Base-by-base conservation (phyloP, 257 asterid species). In the Solanum pimpinellifolium region DNA sequence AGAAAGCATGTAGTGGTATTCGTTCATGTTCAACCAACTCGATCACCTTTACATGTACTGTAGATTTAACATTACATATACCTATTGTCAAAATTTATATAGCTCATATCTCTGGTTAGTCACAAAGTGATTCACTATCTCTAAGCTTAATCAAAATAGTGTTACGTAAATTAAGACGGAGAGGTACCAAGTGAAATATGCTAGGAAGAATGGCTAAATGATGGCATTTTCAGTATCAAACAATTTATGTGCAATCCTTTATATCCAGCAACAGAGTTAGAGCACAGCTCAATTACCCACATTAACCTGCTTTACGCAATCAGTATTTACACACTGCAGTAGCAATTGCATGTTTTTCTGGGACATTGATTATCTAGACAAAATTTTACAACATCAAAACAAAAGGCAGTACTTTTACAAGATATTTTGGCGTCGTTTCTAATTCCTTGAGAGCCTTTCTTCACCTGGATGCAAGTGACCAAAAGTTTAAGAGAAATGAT, bases 381-480 rank as follows among this genome's bases (percentile, higher is more conserved):
- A 47, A 47, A 59, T 27, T 80, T 46, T 80, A 37, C 85, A 81
- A 81, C 16, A 78, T 46, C 41, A 29, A 21, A 49, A 81, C 85
- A 81, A 88, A 84, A 84, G 69, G 35, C 42, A 27, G 81, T 18
- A 20, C 73, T 46, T 46, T 49, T 41, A 74, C 56, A 65, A 33
- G 59, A 47, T 23, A 49, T 74, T 60, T 70, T 46, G 74, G 85
- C n/a, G 0, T 25, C 4, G 59, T 60, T 82, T 35, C 13, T 44
- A 46, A 74, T 65, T 37, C 16, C 85, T 4, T 4, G 49, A 29
- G 41, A 70, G 52, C 72, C 37, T 49, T 25, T 88, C 84, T 85
- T 91, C 92, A 93, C 86, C 98, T 89, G 27, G 99, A 94, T 86
- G 99, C 99, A 88, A 97, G 92, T 9, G 99, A 94, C 99, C 99